phyloP scores from a whole-genome alignment of 2,329 filamentous ascomycete genomes.

The Bipolaris cookei region DNA sequence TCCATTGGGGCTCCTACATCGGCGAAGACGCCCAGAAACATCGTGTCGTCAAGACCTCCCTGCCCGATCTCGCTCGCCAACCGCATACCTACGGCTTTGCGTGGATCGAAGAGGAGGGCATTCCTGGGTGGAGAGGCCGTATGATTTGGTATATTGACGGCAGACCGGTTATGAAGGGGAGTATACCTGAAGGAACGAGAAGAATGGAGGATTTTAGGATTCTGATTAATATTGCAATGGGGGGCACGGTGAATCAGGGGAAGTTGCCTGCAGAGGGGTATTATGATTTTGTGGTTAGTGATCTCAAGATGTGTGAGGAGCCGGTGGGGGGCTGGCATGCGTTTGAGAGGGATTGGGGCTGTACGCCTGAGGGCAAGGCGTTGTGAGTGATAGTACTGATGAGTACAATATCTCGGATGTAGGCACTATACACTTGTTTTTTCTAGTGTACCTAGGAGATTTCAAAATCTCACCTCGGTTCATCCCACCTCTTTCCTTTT shows the following conservation, averaged over 20 bases:
- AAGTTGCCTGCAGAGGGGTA: slow-evolving; percentile 59
- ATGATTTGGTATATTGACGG: slow-evolving; percentile 68
- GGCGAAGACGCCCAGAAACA: slow-evolving; percentile 64
- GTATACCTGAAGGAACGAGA: slow-evolving; percentile 60
- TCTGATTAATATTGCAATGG: slow-evolving; percentile 67
- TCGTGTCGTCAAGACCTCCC: slow-evolving; percentile 59
- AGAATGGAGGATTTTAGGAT: slow-evolving; percentile 63
- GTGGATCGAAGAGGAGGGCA: slow-evolving; percentile 59
- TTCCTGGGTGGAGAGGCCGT: slow-evolving; percentile 52
- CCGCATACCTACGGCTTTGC: slow-evolving; percentile 63
- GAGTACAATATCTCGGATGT: too few species aligned
- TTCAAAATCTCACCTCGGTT: not conserved
- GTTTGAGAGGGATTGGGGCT: slow-evolving; percentile 61
- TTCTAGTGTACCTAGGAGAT: too few species aligned
- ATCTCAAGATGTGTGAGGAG: slow-evolving; percentile 60
- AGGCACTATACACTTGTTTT: too few species aligned
- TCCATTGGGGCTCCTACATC: slow-evolving; percentile 65
- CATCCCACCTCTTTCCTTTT: not conserved
- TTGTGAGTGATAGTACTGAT: too few species aligned
- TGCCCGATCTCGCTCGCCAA: slow-evolving; percentile 56
- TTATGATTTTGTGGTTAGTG: slow-evolving; percentile 64
- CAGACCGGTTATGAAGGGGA: slow-evolving; percentile 62
- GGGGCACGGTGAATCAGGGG: slow-evolving; percentile 64
- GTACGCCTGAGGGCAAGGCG: slow-evolving; percentile 41
- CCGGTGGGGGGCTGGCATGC: slow-evolving; percentile 62